Evolutionary conservation across 31 red algal species (phyloP), one percentile per base, ranked within the genome.

Genomic region (Endocladia muricata): DNA sequence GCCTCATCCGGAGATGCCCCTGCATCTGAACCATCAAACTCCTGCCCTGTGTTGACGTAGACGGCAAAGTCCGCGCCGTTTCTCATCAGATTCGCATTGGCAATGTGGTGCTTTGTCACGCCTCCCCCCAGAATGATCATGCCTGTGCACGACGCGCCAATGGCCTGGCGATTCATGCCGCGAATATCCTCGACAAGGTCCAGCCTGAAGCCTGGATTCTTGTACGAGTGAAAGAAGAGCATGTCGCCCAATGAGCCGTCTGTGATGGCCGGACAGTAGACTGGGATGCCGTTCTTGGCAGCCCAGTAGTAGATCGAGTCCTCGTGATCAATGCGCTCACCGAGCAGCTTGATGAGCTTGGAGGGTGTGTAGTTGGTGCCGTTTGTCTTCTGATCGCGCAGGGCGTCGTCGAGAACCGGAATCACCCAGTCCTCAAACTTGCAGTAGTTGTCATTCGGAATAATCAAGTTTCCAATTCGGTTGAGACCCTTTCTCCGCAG

Each of bases 341-440:
- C 96, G 0, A 98, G 78, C 36, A 89, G 72, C 5, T 72, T 47
- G 60, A 92, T 98, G 15, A 98, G 52, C 17, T 62, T 84, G 19
- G 80, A 88, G 22, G 96, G 96, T 9, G 92, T 90, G 72, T 75
- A 96, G 28, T 58, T 48, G 1, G 29, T 35, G 35, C 68, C 83
- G 2, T 72, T 44, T 15, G 39, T 56, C 38, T 78, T 64, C 63
- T 86, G 85, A 36, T 84, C 74, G 2, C 42, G 47, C 22, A 91
- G 78, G 49, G 90, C 86, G 6, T 93, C 79, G 41, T 95, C 84
- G 22, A 98, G 78, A 56, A 93, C 42, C 2, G 96, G 96, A 38
- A 93, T 74, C 43, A 98, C 73, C 96, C 96, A 98, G 47, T 98
- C 91, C 70, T 98, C 96, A 85, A 98, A 98, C 42, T 88, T 82